Conservation (phyloP, 441 rosid genomes). For the Populus hybrid region DNA sequence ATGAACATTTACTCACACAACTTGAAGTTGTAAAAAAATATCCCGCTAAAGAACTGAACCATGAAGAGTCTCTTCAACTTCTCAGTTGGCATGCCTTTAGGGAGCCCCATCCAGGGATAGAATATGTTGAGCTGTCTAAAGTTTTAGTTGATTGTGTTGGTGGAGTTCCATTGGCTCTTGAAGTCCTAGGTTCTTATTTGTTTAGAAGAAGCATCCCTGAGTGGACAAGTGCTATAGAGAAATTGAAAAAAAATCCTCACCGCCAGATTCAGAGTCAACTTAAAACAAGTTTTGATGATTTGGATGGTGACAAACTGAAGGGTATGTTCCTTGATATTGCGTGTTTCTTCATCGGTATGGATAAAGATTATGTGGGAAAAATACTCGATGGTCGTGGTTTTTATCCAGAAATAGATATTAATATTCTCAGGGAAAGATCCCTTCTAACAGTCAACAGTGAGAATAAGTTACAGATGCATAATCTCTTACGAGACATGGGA, state of each 20-base stretch:
- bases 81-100: background rate
- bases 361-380: too few relatives aligned
- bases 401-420: too few relatives aligned
- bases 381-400: too few relatives aligned
- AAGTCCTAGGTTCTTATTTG: background rate
- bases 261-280: slow-evolving; percentile 3
- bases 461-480: background rate
- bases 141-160: background rate
- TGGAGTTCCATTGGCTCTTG: too few relatives aligned
- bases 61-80: background rate
- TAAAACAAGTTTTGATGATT: slow-evolving; percentile 5
- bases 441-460: too few relatives aligned
- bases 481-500: background rate
- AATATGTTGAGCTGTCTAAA: background rate
- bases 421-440: too few relatives aligned
- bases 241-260: background rate
- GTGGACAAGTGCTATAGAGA: slow-evolving; percentile 1
- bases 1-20: too few relatives aligned
- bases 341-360: too few relatives aligned
- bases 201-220: slow-evolving; percentile 7
- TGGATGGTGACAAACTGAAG: too few relatives aligned
- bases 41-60: background rate
- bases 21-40: too few relatives aligned
- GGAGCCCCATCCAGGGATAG: background rate
- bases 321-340: too few relatives aligned